Evolutionary conservation across 129 eudicot species (phyloP), one percentile per base, ranked within the genome.

Genomic region (Apium graveolens): DNA sequence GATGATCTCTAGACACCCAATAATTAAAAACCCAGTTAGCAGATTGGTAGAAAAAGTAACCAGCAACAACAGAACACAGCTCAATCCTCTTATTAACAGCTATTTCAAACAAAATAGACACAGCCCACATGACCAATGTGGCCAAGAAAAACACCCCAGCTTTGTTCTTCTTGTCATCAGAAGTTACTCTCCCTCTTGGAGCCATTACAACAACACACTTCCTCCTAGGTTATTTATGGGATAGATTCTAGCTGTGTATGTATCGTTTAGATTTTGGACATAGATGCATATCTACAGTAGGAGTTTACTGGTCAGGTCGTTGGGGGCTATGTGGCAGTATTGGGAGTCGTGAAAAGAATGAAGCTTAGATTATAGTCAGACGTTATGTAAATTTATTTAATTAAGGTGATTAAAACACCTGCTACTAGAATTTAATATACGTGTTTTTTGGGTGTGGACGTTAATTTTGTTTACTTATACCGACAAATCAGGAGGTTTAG

Each of bases 61-160:
- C 99, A 31, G 27, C 72, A 43, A 92, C 43, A 29, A 95, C 85
- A 0, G 89, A 77, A 51, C 86, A 20, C 5, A 95, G 87, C 79
- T 95, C 90, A 1, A 57, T 86, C 24, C 96, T 86, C 32, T 85
- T 87, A 78, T 90, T 84, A 82, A 90, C 85, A 16, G 83, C 60
- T 6, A 95, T 87, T 83, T 92, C 94, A 76, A 88, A 92, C 51
- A 88, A 80, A 74, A 95, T 88, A 46, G 97, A 95, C 20, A 92
- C 86, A 42, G 71, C 86, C 99, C 99, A 95, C 89, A 92, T 89
- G 43, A 92, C 86, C 26, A 95, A 78, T 42, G 97, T 92, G 5
- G 96, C 99, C 89, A 81, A 80, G 80, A 95, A 95, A 73, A 91
- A 88, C 0, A 68, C 83, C 80, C 89, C 95, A 9, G 83, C 53